A percentile compares a stretch with the other conserved stretches of the same genome.
Evolutionary conservation across 1,139 yeast species (phyloP).

Genomic region (Yamadazyma diospyri): DNA sequence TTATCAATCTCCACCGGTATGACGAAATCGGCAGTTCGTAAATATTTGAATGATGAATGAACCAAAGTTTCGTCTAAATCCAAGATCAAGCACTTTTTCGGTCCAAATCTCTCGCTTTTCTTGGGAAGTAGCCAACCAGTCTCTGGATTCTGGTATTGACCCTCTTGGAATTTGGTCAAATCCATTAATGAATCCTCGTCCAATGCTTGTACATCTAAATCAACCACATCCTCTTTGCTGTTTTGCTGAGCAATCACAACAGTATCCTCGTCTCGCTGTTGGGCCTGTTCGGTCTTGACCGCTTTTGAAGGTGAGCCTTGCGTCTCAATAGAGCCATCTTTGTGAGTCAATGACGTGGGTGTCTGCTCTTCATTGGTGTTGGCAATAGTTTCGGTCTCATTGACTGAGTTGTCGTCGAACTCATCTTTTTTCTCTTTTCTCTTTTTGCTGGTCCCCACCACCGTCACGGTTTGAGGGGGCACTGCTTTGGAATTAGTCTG

Average conservation of each 20-base stretch:
- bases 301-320: constrained; percentile 8
- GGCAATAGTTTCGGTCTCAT: constrained; percentile 45
- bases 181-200: constrained; percentile 19
- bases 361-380: constrained; percentile 34
- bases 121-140: constrained; percentile 64
- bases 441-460: constrained; percentile 9
- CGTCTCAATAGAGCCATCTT: constrained; percentile 9
- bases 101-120: constrained; percentile 31
- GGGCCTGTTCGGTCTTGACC: constrained; percentile 4
- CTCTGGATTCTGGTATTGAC: constrained; percentile 55
- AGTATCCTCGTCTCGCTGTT: constrained; percentile 9
- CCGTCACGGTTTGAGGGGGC: background rate
- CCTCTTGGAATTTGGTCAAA: constrained; percentile 56
- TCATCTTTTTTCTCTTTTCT: constrained; percentile 30
- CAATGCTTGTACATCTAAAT: constrained; percentile 14
- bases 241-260: constrained; percentile 21
- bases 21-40: constrained; percentile 91
- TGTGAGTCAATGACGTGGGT: constrained; percentile 8
- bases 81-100: constrained; percentile 80
- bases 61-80: constrained; percentile 96
- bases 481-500: constrained; percentile 6
- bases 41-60: constrained; percentile 89
- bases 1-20: constrained; percentile 83
- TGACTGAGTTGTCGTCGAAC: constrained; percentile 36
- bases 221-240: constrained; percentile 17